Evolutionary conservation across 2,329 filamentous ascomycete species (phyloP).

Genomic region (Arthrobotrys pseudoclavata): DNA sequence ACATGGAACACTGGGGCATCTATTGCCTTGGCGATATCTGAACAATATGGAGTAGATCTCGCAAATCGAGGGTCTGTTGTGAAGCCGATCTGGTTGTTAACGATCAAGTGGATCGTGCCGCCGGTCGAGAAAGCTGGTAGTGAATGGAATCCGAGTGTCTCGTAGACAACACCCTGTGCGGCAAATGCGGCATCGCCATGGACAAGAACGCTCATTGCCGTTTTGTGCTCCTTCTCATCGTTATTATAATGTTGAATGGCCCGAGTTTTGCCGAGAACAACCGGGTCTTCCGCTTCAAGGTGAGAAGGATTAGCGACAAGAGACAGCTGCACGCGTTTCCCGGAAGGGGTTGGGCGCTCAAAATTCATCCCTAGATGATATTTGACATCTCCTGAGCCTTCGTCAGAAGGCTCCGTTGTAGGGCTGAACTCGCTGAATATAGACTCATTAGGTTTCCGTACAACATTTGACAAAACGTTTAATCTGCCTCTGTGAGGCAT

Average conservation of each 20-base stretch:
- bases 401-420: constrained; percentile 86
- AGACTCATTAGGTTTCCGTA: constrained; percentile 98
- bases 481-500: constrained; percentile 99
- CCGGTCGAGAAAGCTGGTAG: constrained; percentile 96
- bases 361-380: constrained; percentile 99
- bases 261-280: constrained; percentile 96
- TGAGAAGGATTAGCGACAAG: constrained; percentile 98
- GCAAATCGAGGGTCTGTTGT: constrained; percentile 98
- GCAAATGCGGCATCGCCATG: constrained; percentile 98
- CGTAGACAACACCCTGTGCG: constrained; percentile 96
- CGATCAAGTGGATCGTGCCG: constrained; percentile 94
- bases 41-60: constrained; percentile 98
- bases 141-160: constrained; percentile 97
- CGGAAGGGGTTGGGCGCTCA: constrained; percentile 95
- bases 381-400: constrained; percentile 98
- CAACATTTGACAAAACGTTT: constrained; percentile 97
- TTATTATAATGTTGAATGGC: constrained; percentile 99
- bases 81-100: constrained; percentile 99
- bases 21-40: constrained; percentile 98
- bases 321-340: constrained; percentile 98
- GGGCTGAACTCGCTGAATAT: constrained; percentile 99
- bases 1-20: constrained; percentile 99
- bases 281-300: constrained; percentile 96
- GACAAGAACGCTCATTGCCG: constrained; percentile 93
- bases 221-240: constrained; percentile 88